Base-by-base conservation (phyloP, 2,329 filamentous ascomycete genomes). In the Ophiostoma australiae region DNA sequence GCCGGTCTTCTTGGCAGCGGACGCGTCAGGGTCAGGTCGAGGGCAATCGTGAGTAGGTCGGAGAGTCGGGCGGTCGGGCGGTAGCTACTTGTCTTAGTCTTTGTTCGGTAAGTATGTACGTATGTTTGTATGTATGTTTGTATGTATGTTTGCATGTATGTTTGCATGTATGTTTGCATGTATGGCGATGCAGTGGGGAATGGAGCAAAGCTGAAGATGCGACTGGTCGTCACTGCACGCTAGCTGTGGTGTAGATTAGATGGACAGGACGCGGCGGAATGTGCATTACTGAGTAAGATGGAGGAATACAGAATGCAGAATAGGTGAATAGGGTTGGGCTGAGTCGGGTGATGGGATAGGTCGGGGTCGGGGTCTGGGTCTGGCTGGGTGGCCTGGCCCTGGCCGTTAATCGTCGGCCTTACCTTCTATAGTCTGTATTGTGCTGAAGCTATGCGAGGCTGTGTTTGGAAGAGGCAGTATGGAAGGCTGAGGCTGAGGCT, bases 1-100 rank as follows among this genome's bases (percentile, higher is more conserved):
- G 52, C 52, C 52, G 52, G 58, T 15, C 58, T 63, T 27, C 58
- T 63, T 63, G 27, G 58, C 27, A 20, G 58, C 44, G 44, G 44
- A 48, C 44, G 44, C 17, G 44, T 48, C 20, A 63, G 4, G 58
- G 11, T 17, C 27, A 33, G 58, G 58, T 63, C 58, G 23, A 41
- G 39, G 39, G 3, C 27, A 31, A 31, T 39, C 37, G 37, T 31
- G 37, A 39, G 55, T 61, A 44, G 15, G 41, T 8, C 44, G 44
- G 44, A 31, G 39, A 17, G 3, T 58, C 23, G 58, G 55, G 17
- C 55, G 55, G 11, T 31, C 58, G 58, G 58, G 23, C 58, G 15
- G 27, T 63, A 63, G 13, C 27, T 63, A 63, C n/a, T 63, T 8
- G 58, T 63, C 27, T 63, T 63, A 63, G 58, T 35, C 58, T 63